Base-by-base conservation (phyloP, 2,329 filamentous ascomycete species). In the Ceratocystiopsis sp. region DNA sequence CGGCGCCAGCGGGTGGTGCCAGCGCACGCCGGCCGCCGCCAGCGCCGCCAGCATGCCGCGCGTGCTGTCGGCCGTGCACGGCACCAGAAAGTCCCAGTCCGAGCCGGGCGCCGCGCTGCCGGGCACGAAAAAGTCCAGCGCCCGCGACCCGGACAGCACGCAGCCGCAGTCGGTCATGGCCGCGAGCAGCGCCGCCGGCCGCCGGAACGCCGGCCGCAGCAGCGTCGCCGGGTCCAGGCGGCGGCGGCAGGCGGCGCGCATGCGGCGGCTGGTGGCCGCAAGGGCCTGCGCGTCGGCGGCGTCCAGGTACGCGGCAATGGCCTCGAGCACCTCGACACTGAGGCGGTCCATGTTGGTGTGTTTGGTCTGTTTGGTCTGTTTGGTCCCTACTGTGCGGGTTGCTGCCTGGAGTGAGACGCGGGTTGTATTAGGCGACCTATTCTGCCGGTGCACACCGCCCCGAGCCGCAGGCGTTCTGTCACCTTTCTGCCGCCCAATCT, bases 21-120 rank as follows among this genome's bases (percentile, higher is more conserved):
- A 49, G 32, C 34, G 15, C 5, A 49, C 48, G 3, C 48, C 46
- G 18, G 42, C 43, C 4, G 33, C 17, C 2, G 14, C 41, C 10
- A 49, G 44, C 9, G 48, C 42, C 14, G 37, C 42, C 48, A 49
- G 48, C 48, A 48, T 49, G 37, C 46, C 48, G n/a, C 38, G 17
- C 16, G 40, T 35, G 36, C 44, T 43, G 18, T 8, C 12, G n/a
- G 15, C 14, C 6, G 39, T 4, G 33, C 48, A 49, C 11, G 48
- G 46, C 34, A 49, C 48, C 9, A 48, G 18, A 37, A 49, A 49
- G 33, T 49, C 48, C 46, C 48, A 49, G 44, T 48, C 48, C 13
- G 48, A 49, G 10, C 13, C 17, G n/a, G 15, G 11, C 10, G 41
- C 21, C 11, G 42, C n/a, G 18, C 44, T 43, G 3, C 48, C 48